Conservation (phyloP, 257 asterid species). For the Rehmannia glutinosa region DNA sequence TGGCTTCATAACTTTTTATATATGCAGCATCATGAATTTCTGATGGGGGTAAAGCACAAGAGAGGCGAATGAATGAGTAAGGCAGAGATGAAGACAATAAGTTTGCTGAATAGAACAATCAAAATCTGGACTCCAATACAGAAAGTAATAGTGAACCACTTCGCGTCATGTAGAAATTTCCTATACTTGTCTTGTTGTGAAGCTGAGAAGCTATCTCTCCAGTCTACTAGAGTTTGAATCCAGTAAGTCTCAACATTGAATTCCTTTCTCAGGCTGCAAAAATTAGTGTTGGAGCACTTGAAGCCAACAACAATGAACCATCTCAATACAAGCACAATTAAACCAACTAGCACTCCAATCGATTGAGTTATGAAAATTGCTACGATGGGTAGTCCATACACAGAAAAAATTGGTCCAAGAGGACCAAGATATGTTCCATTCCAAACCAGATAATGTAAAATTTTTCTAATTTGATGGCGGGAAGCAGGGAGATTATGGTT, state of each 20-base stretch:
- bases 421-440: not conserved
- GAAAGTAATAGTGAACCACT: not conserved
- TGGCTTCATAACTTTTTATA: not conserved
- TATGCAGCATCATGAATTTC: not conserved
- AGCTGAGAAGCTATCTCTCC: not conserved
- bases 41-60: not conserved
- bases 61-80: not conserved
- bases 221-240: not conserved
- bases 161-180: not conserved
- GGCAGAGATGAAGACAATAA: not conserved
- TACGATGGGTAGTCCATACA: not conserved
- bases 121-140: not conserved
- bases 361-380: slow-evolving; percentile 11
- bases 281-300: not conserved
- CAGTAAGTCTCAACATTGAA: not conserved
- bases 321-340: slow-evolving; percentile 18
- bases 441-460: not conserved
- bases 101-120: not conserved
- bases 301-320: slow-evolving; percentile 7
- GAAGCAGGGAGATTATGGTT: not conserved
- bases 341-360: slow-evolving; percentile 18
- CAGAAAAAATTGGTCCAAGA: not conserved
- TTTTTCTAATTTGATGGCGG: not conserved
- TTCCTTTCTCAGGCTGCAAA: not conserved
- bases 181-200: not conserved